phyloP scores from a whole-genome alignment of 805 yeast species.

The Saturnispora serradocipensis region DNA sequence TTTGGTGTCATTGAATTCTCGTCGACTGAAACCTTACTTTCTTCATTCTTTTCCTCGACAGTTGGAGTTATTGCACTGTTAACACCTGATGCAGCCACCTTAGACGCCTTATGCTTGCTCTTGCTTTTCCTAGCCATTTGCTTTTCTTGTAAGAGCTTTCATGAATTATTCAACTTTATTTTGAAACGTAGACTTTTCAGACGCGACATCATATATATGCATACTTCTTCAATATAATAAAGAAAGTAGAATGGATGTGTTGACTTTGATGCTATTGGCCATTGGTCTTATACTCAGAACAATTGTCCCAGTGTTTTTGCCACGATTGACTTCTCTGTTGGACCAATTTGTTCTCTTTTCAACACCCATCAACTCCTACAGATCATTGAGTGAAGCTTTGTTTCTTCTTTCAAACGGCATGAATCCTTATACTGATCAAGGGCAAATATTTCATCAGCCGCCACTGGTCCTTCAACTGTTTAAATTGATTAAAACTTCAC shows the following conservation, averaged over 20 bases:
- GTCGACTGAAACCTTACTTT: slow-evolving; percentile 6
- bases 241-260: slow-evolving; percentile 3
- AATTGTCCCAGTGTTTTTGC: slow-evolving; percentile 22
- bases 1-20: slow-evolving; percentile 4
- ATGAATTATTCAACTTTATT: neutral
- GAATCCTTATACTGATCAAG: slow-evolving; percentile 52
- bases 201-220: neutral
- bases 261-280: slow-evolving; percentile 10
- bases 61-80: neutral
- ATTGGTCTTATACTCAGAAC: slow-evolving; percentile 23
- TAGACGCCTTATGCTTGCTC: slow-evolving; percentile 6
- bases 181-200: neutral
- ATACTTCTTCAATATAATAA: neutral
- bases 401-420: slow-evolving; percentile 48
- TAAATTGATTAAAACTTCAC: slow-evolving; percentile 27
- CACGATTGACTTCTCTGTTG: slow-evolving; percentile 26
- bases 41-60: neutral
- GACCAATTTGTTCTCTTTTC: slow-evolving; percentile 54
- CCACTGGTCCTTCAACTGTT: slow-evolving; percentile 57
- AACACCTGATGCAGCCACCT: neutral
- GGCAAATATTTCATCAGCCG: slow-evolving; percentile 82
- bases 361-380: slow-evolving; percentile 66
- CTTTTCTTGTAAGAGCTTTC: neutral
- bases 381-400: slow-evolving; percentile 57
- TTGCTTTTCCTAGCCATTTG: slow-evolving; percentile 12